Base-by-base conservation (phyloP, 768 basidiomycete species). In the Fistulinella prunicolor region DNA sequence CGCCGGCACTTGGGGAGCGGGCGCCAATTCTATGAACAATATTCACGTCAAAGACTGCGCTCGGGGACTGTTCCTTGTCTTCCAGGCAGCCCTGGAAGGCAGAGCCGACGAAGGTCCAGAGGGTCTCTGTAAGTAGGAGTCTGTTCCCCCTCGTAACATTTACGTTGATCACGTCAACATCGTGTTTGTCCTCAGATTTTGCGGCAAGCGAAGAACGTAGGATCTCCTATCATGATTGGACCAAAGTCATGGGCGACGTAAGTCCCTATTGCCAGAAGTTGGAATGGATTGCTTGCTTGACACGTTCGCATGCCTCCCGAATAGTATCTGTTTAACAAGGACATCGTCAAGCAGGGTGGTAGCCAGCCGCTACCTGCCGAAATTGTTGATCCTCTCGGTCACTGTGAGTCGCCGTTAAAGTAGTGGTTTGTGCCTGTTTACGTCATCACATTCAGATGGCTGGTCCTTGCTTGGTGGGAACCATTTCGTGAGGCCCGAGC, bases 1-100 rank as follows among this genome's bases (percentile, higher is more conserved):
- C 35, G 66, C 67, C 0, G 74, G 74, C n/a, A 73, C 73, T 1
- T 77, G 70, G 69, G 76, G 74, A 14, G 54, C 63, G 6, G 74
- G 74, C 2, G 55, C 58, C 30, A 76, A 73, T 32, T 24, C 63
- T 9, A 66, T 72, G 63, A 62, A 61, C 26, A 70, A 65, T 32
- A 60, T 73, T 6, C 74, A 76, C 38, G 69, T 78, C 42, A 68
- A 67, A 42, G 75, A 77, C 44, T 65, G 65, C 8, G 68, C 69
- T 0, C 56, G 54, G 38, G 70, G 68, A 19, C 37, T 75, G 7
- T 28, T 69, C 21, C 55, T 63, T 17, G 56, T 76, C 30, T 57
- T 77, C 28, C 64, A 73, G 23, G 71, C 70, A 6, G 72, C 72
- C 4, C 51, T 74, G 12, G 64, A 72, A 38, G 74, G 71, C 3